Evolutionary conservation across 306 rosid species (phyloP).

Genomic region (Clitoria ternatea): DNA sequence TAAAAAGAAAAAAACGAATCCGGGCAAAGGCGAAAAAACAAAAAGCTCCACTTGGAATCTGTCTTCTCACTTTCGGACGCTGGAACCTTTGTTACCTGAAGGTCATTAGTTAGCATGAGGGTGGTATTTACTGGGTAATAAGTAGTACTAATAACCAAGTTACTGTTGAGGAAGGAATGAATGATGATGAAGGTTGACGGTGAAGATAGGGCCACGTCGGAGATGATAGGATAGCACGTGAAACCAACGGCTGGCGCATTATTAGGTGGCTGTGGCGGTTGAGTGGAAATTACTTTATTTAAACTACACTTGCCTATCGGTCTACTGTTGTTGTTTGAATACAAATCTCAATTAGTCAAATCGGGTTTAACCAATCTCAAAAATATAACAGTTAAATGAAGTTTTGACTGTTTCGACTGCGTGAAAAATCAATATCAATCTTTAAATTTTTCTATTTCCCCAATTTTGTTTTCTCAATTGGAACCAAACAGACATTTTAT

Average conservation of each 20-base stretch:
- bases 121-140: neutral
- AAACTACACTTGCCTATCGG: too few species aligned
- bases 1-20: neutral
- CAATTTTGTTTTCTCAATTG: too few species aligned
- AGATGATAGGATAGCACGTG: conserved; percentile 1
- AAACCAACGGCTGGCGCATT: conserved; percentile 12
- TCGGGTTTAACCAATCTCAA: too few species aligned
- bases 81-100: neutral
- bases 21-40: neutral
- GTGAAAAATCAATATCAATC: too few species aligned
- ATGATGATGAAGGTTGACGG: neutral
- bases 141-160: neutral
- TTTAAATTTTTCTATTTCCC: too few species aligned
- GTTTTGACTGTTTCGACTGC: too few species aligned
- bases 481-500: too few species aligned
- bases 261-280: conserved; percentile 21
- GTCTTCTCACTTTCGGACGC: neutral
- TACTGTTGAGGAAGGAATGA: too few species aligned
- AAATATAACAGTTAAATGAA: too few species aligned
- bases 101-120: neutral
- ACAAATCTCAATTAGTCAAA: too few species aligned
- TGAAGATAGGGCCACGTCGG: conserved; percentile 35
- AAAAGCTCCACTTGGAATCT: neutral
- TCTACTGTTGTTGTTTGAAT: too few species aligned
- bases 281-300: conserved; percentile 3